phyloP scores from a whole-genome alignment of 1,284 basidiomycete species.

The Boletellus deceptivus region DNA sequence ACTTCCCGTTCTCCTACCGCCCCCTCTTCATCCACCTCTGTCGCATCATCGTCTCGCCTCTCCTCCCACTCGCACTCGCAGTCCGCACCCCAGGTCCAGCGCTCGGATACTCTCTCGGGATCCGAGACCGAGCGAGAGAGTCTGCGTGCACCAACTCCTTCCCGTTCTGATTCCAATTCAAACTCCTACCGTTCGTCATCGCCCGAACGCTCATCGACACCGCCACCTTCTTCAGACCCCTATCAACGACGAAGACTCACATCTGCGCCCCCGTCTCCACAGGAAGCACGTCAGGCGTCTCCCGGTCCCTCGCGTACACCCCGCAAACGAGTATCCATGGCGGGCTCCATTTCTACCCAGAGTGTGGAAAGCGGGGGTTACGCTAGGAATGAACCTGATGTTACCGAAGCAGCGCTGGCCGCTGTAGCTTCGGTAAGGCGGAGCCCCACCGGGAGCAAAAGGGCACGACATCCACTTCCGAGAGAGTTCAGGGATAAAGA shows the following conservation, averaged over 20 bases:
- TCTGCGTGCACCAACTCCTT: conserved; percentile 33
- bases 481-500: conserved; percentile 53
- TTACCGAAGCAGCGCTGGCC: conserved; percentile 57
- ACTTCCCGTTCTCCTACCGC: conserved; percentile 37
- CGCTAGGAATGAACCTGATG: conserved; percentile 32
- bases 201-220: conserved; percentile 41
- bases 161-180: conserved; percentile 35
- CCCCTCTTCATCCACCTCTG: conserved; percentile 32
- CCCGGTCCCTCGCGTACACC: conserved; percentile 42
- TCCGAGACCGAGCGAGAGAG: conserved; percentile 77
- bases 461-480: conserved; percentile 56
- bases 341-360: conserved; percentile 25
- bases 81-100: conserved; percentile 21
- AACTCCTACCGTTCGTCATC: conserved; percentile 38
- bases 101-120: conserved; percentile 52
- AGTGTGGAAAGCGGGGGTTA: conserved; percentile 28
- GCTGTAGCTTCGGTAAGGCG: conserved; percentile 56
- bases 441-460: conserved; percentile 43
- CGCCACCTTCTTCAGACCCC: conserved; percentile 29
- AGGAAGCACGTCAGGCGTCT: conserved; percentile 39
- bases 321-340: conserved; percentile 44
- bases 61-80: conserved; percentile 30
- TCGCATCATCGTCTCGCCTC: conserved; percentile 32
- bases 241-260: conserved; percentile 41
- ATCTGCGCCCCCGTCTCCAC: conserved; percentile 58